phyloP scores from a whole-genome alignment of 495 filamentous ascomycete species.

The Neurospora tetrasperma region DNA sequence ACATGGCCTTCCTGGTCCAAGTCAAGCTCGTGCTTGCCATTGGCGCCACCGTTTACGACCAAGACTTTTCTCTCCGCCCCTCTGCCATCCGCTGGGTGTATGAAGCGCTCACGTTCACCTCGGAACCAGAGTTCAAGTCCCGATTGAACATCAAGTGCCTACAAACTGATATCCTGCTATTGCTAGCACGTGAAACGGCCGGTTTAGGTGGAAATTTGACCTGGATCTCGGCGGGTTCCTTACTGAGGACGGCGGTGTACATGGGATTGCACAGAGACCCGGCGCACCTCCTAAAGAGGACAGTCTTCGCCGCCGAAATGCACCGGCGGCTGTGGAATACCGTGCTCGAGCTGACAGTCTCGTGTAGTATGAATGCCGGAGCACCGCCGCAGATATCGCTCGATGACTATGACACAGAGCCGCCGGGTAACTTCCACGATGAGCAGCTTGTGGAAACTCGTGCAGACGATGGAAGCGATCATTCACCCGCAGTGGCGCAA shows the following conservation, averaged over 20 bases:
- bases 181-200: conserved; percentile 12
- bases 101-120: conserved; percentile 17
- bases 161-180: conserved; percentile 12
- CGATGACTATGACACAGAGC: conserved; percentile 35
- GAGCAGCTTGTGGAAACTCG: conserved; percentile 21
- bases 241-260: conserved; percentile 17
- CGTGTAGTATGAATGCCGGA: conserved; percentile 43
- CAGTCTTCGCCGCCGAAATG: conserved; percentile 43
- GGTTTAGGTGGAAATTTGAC: conserved; percentile 15
- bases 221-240: conserved; percentile 7
- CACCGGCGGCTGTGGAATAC: conserved; percentile 55
- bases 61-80: conserved; percentile 14
- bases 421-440: conserved; percentile 38
- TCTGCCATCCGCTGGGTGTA: conserved; percentile 15
- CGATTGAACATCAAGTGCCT: conserved; percentile 8
- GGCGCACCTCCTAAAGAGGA: conserved; percentile 11
- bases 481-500: conserved; percentile 9
- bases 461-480: background rate
- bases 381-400: conserved; percentile 41
- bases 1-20: conserved; percentile 8
- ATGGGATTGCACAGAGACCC: conserved; percentile 20
- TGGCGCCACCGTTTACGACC: conserved; percentile 12
- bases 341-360: conserved; percentile 45
- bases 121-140: conserved; percentile 14
- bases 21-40: conserved; percentile 20